Evolutionary conservation across 2,329 filamentous ascomycete species (phyloP).

Genomic region (Diaporthe humulicola): DNA sequence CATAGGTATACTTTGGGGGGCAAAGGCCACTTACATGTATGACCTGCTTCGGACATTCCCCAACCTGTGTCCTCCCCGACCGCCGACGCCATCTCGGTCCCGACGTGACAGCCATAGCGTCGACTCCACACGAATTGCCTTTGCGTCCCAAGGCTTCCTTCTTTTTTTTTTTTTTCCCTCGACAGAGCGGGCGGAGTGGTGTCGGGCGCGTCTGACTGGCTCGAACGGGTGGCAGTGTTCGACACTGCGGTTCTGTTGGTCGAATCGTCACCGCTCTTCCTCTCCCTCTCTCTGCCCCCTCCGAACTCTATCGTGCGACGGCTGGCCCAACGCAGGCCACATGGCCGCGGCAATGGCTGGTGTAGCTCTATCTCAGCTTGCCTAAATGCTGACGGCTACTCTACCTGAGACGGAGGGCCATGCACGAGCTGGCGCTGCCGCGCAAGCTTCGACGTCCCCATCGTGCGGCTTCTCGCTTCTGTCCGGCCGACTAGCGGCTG

Average conservation of each 20-base stretch:
- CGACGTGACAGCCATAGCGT: conserved; percentile 20
- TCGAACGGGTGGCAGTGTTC: background rate
- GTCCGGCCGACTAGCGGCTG: conserved; percentile 26
- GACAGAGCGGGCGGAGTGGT: too few relatives aligned
- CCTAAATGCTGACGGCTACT: conserved; percentile 25
- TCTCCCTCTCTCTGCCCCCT: background rate
- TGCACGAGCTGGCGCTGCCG: conserved; percentile 4
- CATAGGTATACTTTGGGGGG: background rate
- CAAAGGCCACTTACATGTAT: background rate
- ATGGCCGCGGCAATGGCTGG: background rate
- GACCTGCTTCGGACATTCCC: conserved; percentile 45
- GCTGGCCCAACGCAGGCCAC: background rate
- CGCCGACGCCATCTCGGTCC: conserved; percentile 32
- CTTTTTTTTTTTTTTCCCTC: background rate
- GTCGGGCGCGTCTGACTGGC: background rate
- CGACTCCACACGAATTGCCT: background rate
- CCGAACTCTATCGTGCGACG: background rate
- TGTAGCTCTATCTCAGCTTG: background rate
- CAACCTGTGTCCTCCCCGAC: conserved; percentile 40
- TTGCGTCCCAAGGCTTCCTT: background rate
- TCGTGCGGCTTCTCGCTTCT: conserved; percentile 5
- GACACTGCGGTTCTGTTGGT: background rate
- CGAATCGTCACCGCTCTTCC: background rate
- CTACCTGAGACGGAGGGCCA: background rate
- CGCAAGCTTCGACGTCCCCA: conserved; percentile 18